Conservation (phyloP, 2,329 filamentous ascomycete species). For the Parastagonospora avenae region DNA sequence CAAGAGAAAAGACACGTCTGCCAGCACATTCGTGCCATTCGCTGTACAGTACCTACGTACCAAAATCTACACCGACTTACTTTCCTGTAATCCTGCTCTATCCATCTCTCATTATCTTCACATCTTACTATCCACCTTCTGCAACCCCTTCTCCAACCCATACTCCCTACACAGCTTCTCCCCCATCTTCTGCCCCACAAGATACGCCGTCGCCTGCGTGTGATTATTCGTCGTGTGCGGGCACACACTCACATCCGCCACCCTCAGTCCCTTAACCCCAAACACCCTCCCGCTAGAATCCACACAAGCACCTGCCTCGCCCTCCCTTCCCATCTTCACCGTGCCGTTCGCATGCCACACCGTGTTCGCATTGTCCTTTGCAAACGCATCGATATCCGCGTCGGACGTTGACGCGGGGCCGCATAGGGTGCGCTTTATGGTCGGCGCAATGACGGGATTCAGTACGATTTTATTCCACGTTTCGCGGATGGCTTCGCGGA, state of each 20-base stretch:
- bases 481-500: conserved; percentile 44
- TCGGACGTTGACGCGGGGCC: conserved; percentile 50
- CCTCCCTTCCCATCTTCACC: conserved; percentile 44
- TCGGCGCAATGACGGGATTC: conserved; percentile 57
- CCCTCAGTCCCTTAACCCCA: conserved; percentile 45
- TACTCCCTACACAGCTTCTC: conserved; percentile 41
- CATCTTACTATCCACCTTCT: not conserved
- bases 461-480: conserved; percentile 48
- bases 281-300: conserved; percentile 45
- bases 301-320: conserved; percentile 44
- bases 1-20: no score
- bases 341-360: conserved; percentile 47
- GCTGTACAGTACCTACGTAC: no score
- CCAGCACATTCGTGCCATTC: no score
- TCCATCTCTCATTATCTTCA: no score
- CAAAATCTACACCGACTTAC: not conserved
- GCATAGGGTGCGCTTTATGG: conserved; percentile 55
- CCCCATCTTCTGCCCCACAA: conserved; percentile 42
- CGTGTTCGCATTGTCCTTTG: conserved; percentile 32
- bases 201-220: conserved; percentile 42
- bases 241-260: conserved; percentile 47
- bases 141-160: conserved; percentile 11
- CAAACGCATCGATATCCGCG: conserved; percentile 56
- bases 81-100: not conserved
- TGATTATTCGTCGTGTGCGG: conserved; percentile 44